Percentiles rank a stretch among this genome's conserved stretches.
Evolutionary conservation across 2,329 filamentous ascomycete genomes (phyloP).

Genomic region (Hypoxylon sp.): DNA sequence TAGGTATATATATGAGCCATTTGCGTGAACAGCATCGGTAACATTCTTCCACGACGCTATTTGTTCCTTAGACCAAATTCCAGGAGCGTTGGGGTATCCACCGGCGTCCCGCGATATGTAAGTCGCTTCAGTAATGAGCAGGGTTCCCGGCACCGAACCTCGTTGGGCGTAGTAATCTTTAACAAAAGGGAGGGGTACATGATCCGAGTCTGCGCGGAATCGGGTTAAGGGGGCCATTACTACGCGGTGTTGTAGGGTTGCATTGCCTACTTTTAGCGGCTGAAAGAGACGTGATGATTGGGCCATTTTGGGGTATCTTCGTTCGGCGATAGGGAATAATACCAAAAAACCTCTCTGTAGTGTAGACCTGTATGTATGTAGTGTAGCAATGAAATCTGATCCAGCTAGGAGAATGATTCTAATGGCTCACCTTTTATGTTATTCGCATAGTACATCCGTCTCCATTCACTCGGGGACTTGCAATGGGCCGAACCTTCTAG

Average conservation of each 20-base stretch:
- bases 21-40: constrained; percentile 71
- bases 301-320: constrained; percentile 28
- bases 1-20: constrained; percentile 69
- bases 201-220: constrained; percentile 60
- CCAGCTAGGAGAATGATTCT: neutral
- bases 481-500: constrained; percentile 7
- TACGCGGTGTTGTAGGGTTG: constrained; percentile 47
- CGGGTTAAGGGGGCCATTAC: constrained; percentile 67
- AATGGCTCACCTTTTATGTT: constrained; percentile 5
- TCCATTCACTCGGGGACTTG: neutral
- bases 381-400: neutral
- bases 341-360: no score
- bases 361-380: no score
- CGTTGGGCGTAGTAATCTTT: constrained; percentile 53
- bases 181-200: constrained; percentile 58
- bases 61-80: constrained; percentile 67
- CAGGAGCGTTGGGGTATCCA: constrained; percentile 64
- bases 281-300: constrained; percentile 47
- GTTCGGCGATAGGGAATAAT: constrained; percentile 10
- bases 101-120: constrained; percentile 64
- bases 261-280: constrained; percentile 48
- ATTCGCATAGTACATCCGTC: neutral
- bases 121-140: constrained; percentile 71
- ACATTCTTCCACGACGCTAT: constrained; percentile 69
- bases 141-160: constrained; percentile 49